Percentiles rank a stretch among this genome's conserved stretches.
Conservation (phyloP, 495 filamentous ascomycete genomes). For the Cercophora newfieldiana region DNA sequence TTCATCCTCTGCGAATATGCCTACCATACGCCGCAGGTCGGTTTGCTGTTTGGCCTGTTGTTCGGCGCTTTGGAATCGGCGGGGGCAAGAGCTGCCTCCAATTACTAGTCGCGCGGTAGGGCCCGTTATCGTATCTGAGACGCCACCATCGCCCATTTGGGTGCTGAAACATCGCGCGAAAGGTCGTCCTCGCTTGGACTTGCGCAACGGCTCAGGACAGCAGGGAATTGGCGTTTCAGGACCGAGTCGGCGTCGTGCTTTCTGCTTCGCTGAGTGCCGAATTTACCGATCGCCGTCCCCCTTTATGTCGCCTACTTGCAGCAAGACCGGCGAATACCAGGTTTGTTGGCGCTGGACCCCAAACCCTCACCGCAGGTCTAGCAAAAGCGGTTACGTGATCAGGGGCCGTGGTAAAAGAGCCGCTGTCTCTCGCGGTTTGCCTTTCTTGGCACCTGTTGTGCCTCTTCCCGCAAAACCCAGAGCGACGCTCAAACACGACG, state of each 20-base stretch:
- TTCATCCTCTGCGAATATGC: too few relatives aligned
- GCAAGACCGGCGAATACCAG: not conserved
- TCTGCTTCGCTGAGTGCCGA: conserved; percentile 1
- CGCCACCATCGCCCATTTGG: conserved; percentile 5
- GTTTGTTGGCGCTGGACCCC: not conserved
- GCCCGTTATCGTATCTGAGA: conserved; percentile 24
- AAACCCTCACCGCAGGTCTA: not conserved
- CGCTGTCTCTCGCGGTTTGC: not conserved
- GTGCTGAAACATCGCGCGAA: conserved; percentile 13
- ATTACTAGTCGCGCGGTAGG: not conserved
- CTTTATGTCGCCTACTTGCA: not conserved
- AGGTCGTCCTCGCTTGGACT: not conserved
- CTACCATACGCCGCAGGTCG: too few relatives aligned
- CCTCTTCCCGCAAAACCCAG: not conserved
- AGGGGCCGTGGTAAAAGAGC: not conserved
- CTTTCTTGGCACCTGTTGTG: not conserved
- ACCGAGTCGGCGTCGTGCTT: not conserved
- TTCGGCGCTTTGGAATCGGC: not conserved
- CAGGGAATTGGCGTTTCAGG: not conserved
- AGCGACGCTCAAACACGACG: conserved; percentile 1
- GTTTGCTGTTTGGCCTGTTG: not conserved
- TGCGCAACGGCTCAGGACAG: not conserved
- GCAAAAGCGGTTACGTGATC: conserved; percentile 8
- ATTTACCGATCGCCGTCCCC: conserved; percentile 7
- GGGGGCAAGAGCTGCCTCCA: not conserved